Conservation (phyloP, 306 rosid species). For the Cicer pinnatifidum region DNA sequence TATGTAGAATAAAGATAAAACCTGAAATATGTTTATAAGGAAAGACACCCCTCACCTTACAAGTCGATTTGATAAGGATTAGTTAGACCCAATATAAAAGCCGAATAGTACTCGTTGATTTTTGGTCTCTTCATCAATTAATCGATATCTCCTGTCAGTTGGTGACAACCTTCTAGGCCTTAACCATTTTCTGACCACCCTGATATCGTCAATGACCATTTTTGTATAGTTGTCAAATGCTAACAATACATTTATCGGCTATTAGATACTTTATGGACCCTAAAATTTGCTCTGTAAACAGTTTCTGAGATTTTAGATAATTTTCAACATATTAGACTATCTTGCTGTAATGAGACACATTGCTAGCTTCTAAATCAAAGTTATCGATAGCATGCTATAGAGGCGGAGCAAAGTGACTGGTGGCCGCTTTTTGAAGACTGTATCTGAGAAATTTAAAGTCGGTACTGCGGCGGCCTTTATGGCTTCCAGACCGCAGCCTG, state of each 20-base stretch:
- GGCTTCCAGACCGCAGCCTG: neutral
- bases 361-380: constrained; percentile 19
- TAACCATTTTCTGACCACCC: constrained; percentile 33
- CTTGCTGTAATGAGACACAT: constrained; percentile 22
- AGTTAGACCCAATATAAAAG: too few relatives aligned
- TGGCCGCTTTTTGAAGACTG: neutral
- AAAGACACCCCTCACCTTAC: too few relatives aligned
- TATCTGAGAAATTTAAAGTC: neutral
- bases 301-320: constrained; percentile 26
- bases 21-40: too few relatives aligned
- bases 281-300: constrained; percentile 23
- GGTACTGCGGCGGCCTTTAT: neutral
- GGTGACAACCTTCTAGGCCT: constrained; percentile 17
- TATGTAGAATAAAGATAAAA: too few relatives aligned
- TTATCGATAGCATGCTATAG: neutral
- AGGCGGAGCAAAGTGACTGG: neutral
- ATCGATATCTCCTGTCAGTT: constrained; percentile 25
- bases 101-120: constrained; percentile 5
- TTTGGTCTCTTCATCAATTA: constrained; percentile 15
- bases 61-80: too few relatives aligned
- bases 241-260: constrained; percentile 6
- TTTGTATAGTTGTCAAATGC: constrained; percentile 24
- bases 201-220: constrained; percentile 11
- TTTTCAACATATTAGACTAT: constrained; percentile 1
- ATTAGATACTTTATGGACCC: constrained; percentile 21